These are phyloP conservation scores for Nothophoma quercina DNA, from an alignment of 2,329 filamentous ascomycete genomes.

Conservation along the genomic window DNA sequence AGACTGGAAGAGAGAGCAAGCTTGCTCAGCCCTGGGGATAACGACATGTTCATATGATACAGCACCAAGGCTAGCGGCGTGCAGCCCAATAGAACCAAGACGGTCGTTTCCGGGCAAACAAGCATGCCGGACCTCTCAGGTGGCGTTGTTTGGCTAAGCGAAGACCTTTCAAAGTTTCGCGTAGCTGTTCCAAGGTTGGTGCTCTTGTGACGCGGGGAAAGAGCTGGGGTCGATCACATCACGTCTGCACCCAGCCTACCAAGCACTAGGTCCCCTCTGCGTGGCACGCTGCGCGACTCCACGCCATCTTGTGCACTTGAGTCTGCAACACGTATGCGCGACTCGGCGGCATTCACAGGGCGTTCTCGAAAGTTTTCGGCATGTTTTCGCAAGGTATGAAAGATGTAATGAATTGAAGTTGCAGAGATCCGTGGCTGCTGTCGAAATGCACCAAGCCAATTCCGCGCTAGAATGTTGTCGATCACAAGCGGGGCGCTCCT, in stretches of 20 bases:
- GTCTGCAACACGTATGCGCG: neutral
- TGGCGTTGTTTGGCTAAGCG: conserved; percentile 20
- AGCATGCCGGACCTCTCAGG: conserved; percentile 18
- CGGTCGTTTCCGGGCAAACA: conserved; percentile 18
- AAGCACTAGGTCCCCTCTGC: neutral
- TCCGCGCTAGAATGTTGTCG: conserved; percentile 1
- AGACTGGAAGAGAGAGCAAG: neutral
- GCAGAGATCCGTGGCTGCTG: conserved; percentile 1
- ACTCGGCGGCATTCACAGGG: neutral
- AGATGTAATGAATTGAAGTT: neutral
- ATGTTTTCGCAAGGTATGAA: neutral
- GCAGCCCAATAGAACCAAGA: conserved; percentile 24
- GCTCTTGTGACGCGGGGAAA: conserved; percentile 33
- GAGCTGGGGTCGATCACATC: conserved; percentile 11
- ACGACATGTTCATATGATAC: conserved; percentile 24
- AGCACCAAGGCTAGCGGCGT: conserved; percentile 24
- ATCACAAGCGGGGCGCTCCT: conserved; percentile 9
- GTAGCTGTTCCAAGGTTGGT: conserved; percentile 20
- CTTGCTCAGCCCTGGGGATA: conserved; percentile 11
- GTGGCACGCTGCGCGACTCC: neutral
- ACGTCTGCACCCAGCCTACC: neutral
- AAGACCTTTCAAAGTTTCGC: conserved; percentile 21
- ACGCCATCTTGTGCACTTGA: neutral
- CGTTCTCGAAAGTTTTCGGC: too few species aligned
- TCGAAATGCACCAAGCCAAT: neutral